These are phyloP conservation scores for Orychophragmus violaceus DNA, from an alignment of 345 rosid genomes.

Conservation along the genomic window DNA sequence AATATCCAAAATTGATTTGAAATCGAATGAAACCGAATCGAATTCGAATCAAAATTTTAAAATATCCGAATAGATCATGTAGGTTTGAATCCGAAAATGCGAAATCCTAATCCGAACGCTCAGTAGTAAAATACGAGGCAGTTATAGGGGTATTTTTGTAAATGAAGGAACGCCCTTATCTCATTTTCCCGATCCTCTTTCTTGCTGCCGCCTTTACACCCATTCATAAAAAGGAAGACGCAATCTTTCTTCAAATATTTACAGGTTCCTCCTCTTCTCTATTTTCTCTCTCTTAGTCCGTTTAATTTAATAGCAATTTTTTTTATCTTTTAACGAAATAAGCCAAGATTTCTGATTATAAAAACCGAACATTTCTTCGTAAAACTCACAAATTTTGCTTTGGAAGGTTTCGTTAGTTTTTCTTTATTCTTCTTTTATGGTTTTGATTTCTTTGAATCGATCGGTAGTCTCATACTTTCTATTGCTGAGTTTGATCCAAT, in stretches of 20 bases:
- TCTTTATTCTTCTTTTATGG: constrained; percentile 2
- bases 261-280: not conserved
- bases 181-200: not conserved
- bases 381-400: no score
- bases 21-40: no score
- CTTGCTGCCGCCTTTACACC: constrained; percentile 14
- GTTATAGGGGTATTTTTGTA: constrained; percentile 13
- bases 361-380: not conserved
- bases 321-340: not conserved
- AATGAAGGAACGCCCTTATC: constrained; percentile 8
- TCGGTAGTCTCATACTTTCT: not conserved
- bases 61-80: no score
- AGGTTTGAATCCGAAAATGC: no score
- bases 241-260: constrained; percentile 8
- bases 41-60: no score
- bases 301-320: not conserved
- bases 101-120: no score
- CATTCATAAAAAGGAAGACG: constrained; percentile 7
- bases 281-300: no score
- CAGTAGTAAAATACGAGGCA: no score
- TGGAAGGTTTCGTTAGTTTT: not conserved
- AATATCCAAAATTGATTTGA: no score
- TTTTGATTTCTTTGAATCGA: constrained; percentile 3
- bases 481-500: constrained; percentile 25
- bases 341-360: no score